Evolutionary conservation across 169 alveolate species (phyloP), one percentile per base, ranked within the genome.

Genomic region (Plasmodium knowlesi): DNA sequence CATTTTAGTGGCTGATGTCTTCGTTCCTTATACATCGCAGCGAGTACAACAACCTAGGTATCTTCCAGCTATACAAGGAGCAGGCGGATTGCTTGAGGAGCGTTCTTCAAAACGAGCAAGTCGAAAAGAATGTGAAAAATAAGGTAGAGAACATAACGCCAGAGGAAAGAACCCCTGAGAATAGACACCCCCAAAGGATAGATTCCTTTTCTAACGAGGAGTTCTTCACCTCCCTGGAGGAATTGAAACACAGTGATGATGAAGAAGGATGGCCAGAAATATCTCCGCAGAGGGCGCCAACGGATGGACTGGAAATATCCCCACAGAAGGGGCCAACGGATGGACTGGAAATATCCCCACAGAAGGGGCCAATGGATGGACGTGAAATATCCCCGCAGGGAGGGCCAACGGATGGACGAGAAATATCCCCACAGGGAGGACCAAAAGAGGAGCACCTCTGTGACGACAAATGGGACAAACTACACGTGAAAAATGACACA

Each of bases 21-120:
- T 5, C n/a, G 39, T 2, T 22, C 1, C 76, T 19, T 39, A 70
- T 34, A 28, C 61, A 28, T 39, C 41, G 74, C 84, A 88, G 94
- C 10, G 82, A 76, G 22, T 88, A 88, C 81, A 86, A 86, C 72
- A 32, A 41, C 2, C 9, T 78, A 39, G 89, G 89, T 0, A 37
- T 88, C 41, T 79, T 78, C 53, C 82, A 88, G 70, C 71, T 88
- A 2, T 76, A 88, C 37, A 79, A 88, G 32, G 94, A 78, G 70
- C 94, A 88, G 46, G 53, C 72, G 30, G 89, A 76, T 1, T 88
- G 88, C 46, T 61, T 88, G 30, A 50, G 82, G 71, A 57, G 25
- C n/a, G 61, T 79, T 14, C 82, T 88, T 54, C 19, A 22, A 19
- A 88, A 88, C 71, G 94, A 88, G 19, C 71, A 88, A 12, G 30